These are phyloP conservation scores for Leucocoprinus sp. DNA, from an alignment of 768 basidiomycete species.

Conservation along the genomic window DNA sequence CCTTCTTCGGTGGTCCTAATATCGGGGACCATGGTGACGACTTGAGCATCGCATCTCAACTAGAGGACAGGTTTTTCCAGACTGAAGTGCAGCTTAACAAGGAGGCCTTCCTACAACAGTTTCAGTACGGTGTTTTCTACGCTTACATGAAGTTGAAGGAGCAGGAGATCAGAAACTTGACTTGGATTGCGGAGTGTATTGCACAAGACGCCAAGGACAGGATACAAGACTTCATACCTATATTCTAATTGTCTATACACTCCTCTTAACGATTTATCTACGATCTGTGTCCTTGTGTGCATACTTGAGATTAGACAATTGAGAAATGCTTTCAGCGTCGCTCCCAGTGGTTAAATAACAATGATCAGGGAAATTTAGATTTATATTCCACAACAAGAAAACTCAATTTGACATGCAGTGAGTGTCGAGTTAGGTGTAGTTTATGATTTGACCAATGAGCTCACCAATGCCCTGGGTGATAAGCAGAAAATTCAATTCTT, in stretches of 20 bases:
- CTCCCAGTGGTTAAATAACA: too few species aligned
- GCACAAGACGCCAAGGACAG: constrained; percentile 94
- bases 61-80: constrained; percentile 94
- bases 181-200: constrained; percentile 97
- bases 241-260: constrained; percentile 53
- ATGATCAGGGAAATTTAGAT: too few species aligned
- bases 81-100: constrained; percentile 94
- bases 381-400: too few species aligned
- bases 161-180: constrained; percentile 82
- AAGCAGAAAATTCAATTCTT: too few species aligned
- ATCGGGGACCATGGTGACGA: constrained; percentile 31
- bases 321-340: too few species aligned
- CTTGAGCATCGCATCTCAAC: constrained; percentile 45
- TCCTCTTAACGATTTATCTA: too few species aligned
- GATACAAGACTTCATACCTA: constrained; percentile 91
- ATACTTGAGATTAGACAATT: too few species aligned
- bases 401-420: too few species aligned
- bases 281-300: too few species aligned
- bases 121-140: constrained; percentile 91
- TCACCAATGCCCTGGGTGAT: too few species aligned
- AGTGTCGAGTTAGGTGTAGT: too few species aligned
- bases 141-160: constrained; percentile 89
- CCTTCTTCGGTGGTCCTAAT: constrained; percentile 70
- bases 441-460: too few species aligned
- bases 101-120: constrained; percentile 90